Conservation (phyloP, 2,329 filamentous ascomycete genomes). For the Aureobasidium lini region DNA sequence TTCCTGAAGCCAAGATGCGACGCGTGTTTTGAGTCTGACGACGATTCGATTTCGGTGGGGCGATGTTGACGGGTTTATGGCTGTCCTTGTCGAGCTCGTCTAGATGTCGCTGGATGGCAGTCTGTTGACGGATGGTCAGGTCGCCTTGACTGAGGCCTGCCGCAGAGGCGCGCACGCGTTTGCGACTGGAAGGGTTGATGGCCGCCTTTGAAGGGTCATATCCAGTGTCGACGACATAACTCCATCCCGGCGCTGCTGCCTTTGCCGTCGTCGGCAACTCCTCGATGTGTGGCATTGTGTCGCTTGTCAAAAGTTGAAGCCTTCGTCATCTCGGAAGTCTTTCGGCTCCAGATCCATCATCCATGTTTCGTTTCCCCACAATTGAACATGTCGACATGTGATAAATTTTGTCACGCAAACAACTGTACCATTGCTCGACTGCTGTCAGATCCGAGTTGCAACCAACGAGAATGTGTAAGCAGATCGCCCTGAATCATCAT, state of each 20-base stretch:
- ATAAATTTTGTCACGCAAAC: no score
- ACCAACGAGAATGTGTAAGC: no score
- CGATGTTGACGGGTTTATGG: conserved; percentile 49
- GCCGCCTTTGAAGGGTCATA: conserved; percentile 49
- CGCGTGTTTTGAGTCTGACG: conserved; percentile 58
- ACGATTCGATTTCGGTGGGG: conserved; percentile 55
- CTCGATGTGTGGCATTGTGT: conserved; percentile 59
- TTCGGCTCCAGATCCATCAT: background rate
- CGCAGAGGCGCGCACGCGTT: conserved; percentile 57
- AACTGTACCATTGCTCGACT: no score
- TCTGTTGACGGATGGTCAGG: conserved; percentile 71
- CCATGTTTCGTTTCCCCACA: background rate
- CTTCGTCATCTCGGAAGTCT: background rate
- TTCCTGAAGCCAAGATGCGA: conserved; percentile 70
- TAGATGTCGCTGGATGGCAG: conserved; percentile 72
- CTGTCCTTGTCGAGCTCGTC: conserved; percentile 75
- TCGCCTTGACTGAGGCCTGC: conserved; percentile 28
- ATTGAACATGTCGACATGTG: background rate
- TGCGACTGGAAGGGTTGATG: conserved; percentile 50
- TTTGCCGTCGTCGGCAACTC: conserved; percentile 61
- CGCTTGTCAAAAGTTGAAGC: background rate
- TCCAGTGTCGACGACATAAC: conserved; percentile 74
- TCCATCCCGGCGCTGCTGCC: conserved; percentile 78
- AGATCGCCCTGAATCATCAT: no score
- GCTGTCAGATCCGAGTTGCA: no score